A percentile compares a stretch with the other conserved stretches of the same genome.
Evolutionary conservation across 306 rosid genomes (phyloP).

Genomic region (Quercus parvula): DNA sequence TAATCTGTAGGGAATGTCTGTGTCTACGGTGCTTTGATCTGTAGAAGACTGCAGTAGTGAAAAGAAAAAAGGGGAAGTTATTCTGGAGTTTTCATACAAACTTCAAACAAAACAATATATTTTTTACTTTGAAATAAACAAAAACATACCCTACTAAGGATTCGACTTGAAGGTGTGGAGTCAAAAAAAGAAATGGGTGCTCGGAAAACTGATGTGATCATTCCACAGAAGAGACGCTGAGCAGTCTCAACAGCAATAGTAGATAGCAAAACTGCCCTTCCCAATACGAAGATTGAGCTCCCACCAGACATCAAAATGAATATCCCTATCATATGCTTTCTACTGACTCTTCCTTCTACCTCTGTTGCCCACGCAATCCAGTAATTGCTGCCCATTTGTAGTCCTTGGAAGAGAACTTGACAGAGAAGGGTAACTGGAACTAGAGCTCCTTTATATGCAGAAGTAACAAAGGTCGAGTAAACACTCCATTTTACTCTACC

Average conservation of each 20-base stretch:
- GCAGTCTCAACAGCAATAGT: conserved; percentile 70
- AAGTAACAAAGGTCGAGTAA: conserved; percentile 71
- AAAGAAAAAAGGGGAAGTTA: neutral
- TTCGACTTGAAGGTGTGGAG: conserved; percentile 80
- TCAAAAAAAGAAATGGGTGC: conserved; percentile 85
- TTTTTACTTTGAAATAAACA: neutral
- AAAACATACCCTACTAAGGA: conserved; percentile 43
- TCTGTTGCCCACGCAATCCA: conserved; percentile 94
- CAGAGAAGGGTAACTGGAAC: conserved; percentile 80
- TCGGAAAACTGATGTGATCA: conserved; percentile 71
- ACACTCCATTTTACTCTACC: conserved; percentile 78
- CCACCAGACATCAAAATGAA: conserved; percentile 70
- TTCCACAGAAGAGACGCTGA: conserved; percentile 65
- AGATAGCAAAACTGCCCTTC: conserved; percentile 77
- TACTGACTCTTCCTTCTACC: conserved; percentile 41
- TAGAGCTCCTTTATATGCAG: conserved; percentile 74
- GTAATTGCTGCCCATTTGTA: conserved; percentile 92
- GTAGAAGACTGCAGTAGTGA: conserved; percentile 59
- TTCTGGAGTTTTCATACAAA: neutral
- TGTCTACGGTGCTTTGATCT: conserved; percentile 87
- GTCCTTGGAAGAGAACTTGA: conserved; percentile 70
- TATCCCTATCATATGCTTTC: conserved; percentile 43
- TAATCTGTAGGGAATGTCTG: conserved; percentile 77
- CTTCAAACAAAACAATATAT: neutral
- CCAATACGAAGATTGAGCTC: conserved; percentile 79